Evolutionary conservation across 768 basidiomycete species (phyloP), one percentile per base, ranked within the genome.

Genomic region (Clathrus columnatus): DNA sequence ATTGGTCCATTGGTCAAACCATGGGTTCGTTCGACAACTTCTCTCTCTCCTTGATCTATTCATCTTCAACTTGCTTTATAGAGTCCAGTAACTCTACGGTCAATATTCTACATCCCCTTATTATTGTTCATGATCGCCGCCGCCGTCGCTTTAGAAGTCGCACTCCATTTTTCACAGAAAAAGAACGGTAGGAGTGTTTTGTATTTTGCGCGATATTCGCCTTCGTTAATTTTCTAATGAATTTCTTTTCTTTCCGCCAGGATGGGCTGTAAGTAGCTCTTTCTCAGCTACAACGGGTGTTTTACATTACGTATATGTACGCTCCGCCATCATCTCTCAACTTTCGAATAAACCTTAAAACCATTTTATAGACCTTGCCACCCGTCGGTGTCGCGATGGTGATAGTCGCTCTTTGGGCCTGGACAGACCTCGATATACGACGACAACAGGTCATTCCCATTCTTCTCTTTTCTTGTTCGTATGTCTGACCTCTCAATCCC

Each of bases 381-480:
- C 77, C 80, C 0, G 78, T 79, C 17, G 68, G 70, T 18, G 69
- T 79, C 5, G 76, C 76, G 7, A 76, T 76, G 51, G 61, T 76
- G 18, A 72, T 80, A 10, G 74, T 75, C 3, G 75, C 73, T 0
- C 56, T 79, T 51, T 81, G 79, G 79, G 65, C 76, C 5, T 80
- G 78, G 79, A 80, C 78, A 5, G 79, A 80, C 59, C 69, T 76
- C 23, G 79, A 79, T 57, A 75, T 82, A 49, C 78, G 80, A 60
- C 77, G 74, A 62, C 73, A 81, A 67, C 80, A 80, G 70, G 77
- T 75, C 49, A 26, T 64, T 46, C 14, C 2, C 20, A 7, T 46
- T 21, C n/a, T 32, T n/a, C 28, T 51, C 32, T 28, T n/a, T 27
- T n/a, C 41, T 28, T 2, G 10, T 16, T 28, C 6, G 11, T 14